Conservation (phyloP, 148 eudicot genomes). For the Amaranthus hypochondriacus region DNA sequence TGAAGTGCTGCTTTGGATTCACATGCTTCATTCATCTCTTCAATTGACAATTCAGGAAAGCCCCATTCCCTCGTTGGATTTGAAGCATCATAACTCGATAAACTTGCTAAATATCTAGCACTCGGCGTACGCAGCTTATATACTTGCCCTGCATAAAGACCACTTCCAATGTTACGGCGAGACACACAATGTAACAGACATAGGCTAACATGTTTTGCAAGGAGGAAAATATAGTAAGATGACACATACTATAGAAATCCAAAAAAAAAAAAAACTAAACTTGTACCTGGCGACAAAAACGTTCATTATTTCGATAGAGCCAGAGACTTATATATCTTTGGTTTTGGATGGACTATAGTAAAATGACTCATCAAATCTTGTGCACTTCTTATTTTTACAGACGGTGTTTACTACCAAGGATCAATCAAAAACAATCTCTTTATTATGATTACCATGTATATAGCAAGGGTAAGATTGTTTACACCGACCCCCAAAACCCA, state of each 20-base stretch:
- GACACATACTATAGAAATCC: background rate
- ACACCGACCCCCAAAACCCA: too few species aligned
- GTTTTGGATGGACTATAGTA: too few species aligned
- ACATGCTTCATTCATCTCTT: constrained; percentile 25
- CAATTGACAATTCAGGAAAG: constrained; percentile 58
- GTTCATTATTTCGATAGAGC: too few species aligned
- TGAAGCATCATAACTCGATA: constrained; percentile 71
- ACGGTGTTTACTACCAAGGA: too few species aligned
- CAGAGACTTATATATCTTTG: too few species aligned
- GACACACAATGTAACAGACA: too few species aligned
- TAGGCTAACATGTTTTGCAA: background rate
- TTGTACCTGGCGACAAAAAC: background rate
- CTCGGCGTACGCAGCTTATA: constrained; percentile 79
- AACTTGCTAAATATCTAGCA: constrained; percentile 50
- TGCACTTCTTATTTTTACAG: too few species aligned
- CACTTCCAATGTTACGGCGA: constrained; percentile 5
- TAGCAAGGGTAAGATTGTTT: too few species aligned
- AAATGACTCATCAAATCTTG: too few species aligned
- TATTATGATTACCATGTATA: too few species aligned
- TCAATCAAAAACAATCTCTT: too few species aligned
- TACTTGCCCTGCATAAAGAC: constrained; percentile 53
- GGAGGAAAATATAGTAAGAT: background rate
- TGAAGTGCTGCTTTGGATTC: constrained; percentile 28
- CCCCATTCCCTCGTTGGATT: constrained; percentile 94
- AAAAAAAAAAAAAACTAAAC: background rate